Conservation (phyloP, 2,329 filamentous ascomycete genomes). For the Aspergillus pseudotamarii region DNA sequence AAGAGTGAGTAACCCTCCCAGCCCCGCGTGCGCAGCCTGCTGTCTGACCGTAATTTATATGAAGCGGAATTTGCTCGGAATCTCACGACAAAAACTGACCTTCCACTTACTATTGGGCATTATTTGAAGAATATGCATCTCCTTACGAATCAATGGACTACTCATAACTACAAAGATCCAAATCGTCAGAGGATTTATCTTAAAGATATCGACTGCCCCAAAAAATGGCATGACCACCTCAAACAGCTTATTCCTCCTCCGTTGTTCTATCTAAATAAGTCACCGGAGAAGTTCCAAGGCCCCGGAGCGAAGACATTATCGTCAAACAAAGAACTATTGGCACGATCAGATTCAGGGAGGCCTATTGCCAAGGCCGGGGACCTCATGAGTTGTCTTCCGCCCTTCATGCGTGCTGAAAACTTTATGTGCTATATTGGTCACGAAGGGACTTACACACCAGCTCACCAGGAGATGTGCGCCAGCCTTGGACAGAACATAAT, state of each 20-base stretch:
- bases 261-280: constrained; percentile 90
- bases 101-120: constrained; percentile 84
- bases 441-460: constrained; percentile 93
- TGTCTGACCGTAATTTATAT: constrained; percentile 19
- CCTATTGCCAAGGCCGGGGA: constrained; percentile 77
- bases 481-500: constrained; percentile 97
- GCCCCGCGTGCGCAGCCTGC: neutral
- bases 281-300: constrained; percentile 61
- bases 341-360: constrained; percentile 50
- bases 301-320: constrained; percentile 54
- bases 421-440: constrained; percentile 98
- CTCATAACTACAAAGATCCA: constrained; percentile 75
- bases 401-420: constrained; percentile 89
- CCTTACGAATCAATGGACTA: constrained; percentile 79
- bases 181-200: constrained; percentile 85
- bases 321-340: constrained; percentile 42
- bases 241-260: constrained; percentile 75
- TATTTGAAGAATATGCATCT: constrained; percentile 86
- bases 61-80: constrained; percentile 83
- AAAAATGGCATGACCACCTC: constrained; percentile 80
- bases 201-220: constrained; percentile 95
- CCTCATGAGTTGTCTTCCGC: constrained; percentile 88
- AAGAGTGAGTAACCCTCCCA: constrained; percentile 62
- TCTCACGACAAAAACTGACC: constrained; percentile 69
- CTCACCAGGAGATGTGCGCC: constrained; percentile 97